phyloP scores from a whole-genome alignment of 75 land plant genomes.

The Ceratopteris richardii region DNA sequence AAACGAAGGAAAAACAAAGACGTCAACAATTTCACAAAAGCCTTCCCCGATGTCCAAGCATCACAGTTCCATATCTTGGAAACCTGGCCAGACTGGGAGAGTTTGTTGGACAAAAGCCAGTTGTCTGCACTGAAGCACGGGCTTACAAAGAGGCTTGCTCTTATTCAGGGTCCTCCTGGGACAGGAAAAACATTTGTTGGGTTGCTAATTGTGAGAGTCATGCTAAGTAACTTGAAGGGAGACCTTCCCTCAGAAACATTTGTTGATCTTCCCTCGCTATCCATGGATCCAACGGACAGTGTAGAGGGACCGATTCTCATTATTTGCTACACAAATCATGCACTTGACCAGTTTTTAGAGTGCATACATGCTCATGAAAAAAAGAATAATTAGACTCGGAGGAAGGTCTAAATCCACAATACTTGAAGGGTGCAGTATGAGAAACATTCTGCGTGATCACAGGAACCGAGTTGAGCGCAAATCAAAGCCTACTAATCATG shows the following conservation, averaged over 20 bases:
- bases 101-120: conserved; percentile 16
- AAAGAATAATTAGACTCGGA: conserved; percentile 16
- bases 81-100: conserved; percentile 20
- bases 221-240: conserved; percentile 9
- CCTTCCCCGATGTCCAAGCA: not conserved
- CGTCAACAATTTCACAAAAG: no score
- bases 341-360: conserved; percentile 28
- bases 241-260: no score
- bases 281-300: not conserved
- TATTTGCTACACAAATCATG: conserved; percentile 26
- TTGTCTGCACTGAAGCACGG: conserved; percentile 17
- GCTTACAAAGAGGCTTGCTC: conserved; percentile 16
- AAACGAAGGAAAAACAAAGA: no score
- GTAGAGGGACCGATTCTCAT: conserved; percentile 13
- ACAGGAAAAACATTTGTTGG: conserved; percentile 25
- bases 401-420: conserved; percentile 2
- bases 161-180: conserved; percentile 32
- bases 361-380: conserved; percentile 5
- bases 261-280: no score
- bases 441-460: not conserved
- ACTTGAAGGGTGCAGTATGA: conserved; percentile 1
- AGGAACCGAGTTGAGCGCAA: no score
- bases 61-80: conserved; percentile 8
- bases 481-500: no score
- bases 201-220: conserved; percentile 3